A percentile compares a stretch with the other conserved stretches of the same genome.
Evolutionary conservation across 2,329 filamentous ascomycete species (phyloP).

Genomic region (Rugonectria rugulosa): DNA sequence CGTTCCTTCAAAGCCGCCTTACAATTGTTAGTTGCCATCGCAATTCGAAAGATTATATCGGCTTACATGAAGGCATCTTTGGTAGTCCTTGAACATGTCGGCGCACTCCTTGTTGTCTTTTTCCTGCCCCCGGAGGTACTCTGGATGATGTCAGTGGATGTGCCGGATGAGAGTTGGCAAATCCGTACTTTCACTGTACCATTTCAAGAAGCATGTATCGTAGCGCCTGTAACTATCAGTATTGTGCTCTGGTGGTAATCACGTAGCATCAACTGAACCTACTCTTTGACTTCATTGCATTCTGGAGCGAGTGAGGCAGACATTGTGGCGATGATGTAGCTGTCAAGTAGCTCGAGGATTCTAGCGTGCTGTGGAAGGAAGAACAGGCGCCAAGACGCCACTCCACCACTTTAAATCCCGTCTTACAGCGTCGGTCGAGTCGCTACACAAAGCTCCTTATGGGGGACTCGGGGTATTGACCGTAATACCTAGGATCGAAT

Average conservation of each 20-base stretch:
- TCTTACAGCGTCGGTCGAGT: background rate
- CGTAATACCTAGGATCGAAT: too few species aligned
- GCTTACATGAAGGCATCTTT: constrained; percentile 81
- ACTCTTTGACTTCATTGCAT: constrained; percentile 97
- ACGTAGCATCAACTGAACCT: too few species aligned
- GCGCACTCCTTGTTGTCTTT: constrained; percentile 86
- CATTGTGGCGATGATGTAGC: constrained; percentile 61
- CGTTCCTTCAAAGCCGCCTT: constrained; percentile 79
- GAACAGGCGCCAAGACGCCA: constrained; percentile 23
- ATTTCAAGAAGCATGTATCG: constrained; percentile 97
- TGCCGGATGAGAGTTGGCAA: constrained; percentile 28
- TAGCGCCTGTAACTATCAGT: constrained; percentile 71
- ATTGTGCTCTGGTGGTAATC: too few species aligned
- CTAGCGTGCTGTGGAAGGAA: constrained; percentile 17
- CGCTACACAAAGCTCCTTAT: background rate
- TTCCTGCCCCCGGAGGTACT: constrained; percentile 87
- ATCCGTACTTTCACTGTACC: constrained; percentile 95
- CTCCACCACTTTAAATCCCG: constrained; percentile 28
- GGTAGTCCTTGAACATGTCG: constrained; percentile 86
- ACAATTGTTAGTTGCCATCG: background rate
- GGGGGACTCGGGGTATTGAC: too few species aligned
- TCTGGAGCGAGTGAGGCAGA: constrained; percentile 93
- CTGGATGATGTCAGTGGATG: constrained; percentile 53
- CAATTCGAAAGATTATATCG: background rate
- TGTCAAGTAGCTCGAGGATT: constrained; percentile 29